phyloP scores from a whole-genome alignment of 352 stramenopile species.

The Phytophthora boehmeriae region DNA sequence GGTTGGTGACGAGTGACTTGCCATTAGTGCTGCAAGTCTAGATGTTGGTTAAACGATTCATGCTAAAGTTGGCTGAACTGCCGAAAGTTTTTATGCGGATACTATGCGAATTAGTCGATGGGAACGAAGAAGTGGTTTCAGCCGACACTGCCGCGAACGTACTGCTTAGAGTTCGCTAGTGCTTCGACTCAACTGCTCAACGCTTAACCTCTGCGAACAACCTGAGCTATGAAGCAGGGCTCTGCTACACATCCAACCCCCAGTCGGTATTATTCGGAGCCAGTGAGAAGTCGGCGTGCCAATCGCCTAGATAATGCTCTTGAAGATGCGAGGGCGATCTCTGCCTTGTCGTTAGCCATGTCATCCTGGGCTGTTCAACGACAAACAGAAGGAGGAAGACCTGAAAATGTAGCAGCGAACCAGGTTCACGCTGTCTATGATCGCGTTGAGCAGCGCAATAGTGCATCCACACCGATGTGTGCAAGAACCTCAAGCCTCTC shows the following conservation, averaged over 20 bases:
- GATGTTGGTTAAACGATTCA: background rate
- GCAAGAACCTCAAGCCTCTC: slow-evolving; percentile 11
- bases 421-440: slow-evolving; percentile 26
- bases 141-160: slow-evolving; percentile 20
- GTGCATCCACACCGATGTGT: background rate
- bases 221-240: no score
- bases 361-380: slow-evolving; percentile 1
- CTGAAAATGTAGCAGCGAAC: slow-evolving; percentile 1
- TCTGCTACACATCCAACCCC: no score
- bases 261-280: no score
- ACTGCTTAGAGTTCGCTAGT: slow-evolving; percentile 5
- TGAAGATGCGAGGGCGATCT: slow-evolving; percentile 17
- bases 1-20: slow-evolving; percentile 15
- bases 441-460: slow-evolving; percentile 22
- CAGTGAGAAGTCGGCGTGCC: slow-evolving; percentile 6
- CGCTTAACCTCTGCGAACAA: no score
- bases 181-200: background rate
- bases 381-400: background rate
- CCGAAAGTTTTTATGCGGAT: slow-evolving; percentile 21
- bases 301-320: slow-evolving; percentile 29
- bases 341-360: slow-evolving; percentile 5
- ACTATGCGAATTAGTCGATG: background rate
- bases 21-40: slow-evolving; percentile 11
- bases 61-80: no score
- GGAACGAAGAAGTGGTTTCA: slow-evolving; percentile 29